Conservation (phyloP, 208 protist species). For the Acanthamoeba divionensis region DNA sequence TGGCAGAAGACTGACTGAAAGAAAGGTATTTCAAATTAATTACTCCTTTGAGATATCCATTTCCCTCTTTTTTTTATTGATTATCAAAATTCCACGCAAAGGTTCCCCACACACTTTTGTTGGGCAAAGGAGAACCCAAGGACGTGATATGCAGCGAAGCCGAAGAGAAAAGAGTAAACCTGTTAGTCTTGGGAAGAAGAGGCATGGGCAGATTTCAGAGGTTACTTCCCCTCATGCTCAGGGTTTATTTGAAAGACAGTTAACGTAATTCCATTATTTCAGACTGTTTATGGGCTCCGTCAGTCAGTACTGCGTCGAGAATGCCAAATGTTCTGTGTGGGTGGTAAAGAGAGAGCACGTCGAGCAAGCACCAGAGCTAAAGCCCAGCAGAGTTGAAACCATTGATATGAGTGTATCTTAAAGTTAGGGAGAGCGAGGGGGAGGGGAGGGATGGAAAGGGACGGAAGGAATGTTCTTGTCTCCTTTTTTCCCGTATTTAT, state of each 20-base stretch:
- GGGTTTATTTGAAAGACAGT: no score
- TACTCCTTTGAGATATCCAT: background rate
- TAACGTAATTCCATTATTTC: background rate
- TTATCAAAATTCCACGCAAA: background rate
- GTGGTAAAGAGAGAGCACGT: conserved; percentile 32
- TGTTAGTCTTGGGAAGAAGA: background rate
- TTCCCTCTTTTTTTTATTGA: background rate
- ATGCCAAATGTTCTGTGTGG: conserved; percentile 19
- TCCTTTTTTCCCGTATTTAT: no score
- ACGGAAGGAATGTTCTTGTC: background rate
- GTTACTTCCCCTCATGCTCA: background rate
- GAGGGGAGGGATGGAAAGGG: background rate
- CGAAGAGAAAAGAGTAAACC: background rate
- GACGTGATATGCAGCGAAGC: conserved; percentile 8
- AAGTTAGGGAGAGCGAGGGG: background rate
- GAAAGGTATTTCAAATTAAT: background rate
- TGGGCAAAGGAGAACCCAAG: conserved; percentile 51
- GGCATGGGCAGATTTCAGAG: conserved; percentile 30
- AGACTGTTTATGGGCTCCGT: conserved; percentile 48
- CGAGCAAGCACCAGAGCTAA: background rate
- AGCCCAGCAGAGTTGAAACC: background rate
- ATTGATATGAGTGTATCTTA: no score
- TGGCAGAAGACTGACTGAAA: background rate
- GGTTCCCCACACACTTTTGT: conserved; percentile 36
- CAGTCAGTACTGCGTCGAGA: conserved; percentile 32